Evolutionary conservation across 176 grass and related monocot genomes (phyloP), one percentile per base, ranked within the genome.

Genomic region (Aechmea fasciata): DNA sequence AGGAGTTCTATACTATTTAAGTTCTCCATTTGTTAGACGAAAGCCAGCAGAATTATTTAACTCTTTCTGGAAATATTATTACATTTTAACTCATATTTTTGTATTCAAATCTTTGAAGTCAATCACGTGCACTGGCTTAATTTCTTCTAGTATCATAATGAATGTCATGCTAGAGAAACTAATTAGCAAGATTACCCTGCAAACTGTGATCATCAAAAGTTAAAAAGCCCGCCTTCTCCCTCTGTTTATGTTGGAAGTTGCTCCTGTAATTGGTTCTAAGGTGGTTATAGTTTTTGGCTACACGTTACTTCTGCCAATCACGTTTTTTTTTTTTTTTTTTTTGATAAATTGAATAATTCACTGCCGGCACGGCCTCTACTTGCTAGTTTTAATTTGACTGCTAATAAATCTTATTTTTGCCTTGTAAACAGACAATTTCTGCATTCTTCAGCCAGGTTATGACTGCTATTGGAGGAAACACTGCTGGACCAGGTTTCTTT

Each of bases 381-480:
- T 15, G 55, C 55, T n/a, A 18, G 9, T 61, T 19, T 6, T 19
- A 41, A 61, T 61, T 2, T 61, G 55, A 61, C 17, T 22, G 17
- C 55, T 61, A 61, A 61, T 22, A 2, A n/a, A 61, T 61, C 55
- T 61, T 61, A 19, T 22, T 75, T 41, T 73, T 13, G 25, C 11
- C 51, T 24, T 77, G 3, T 66, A 25, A 77, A 50, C 75, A 77
- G 75, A 77, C 75, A 17, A 77, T 77, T 69, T 65, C 75, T 62
- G 69, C 66, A 11, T 77, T 77, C 61, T 77, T 77, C 48, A 77
- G 75, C 66, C 52, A 77, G 1, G 26, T 77, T 13, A 77, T 77
- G 75, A 59, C 66, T 69, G 75, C 66, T 51, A 77, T 77, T 61
- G 75, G 75, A 69, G 75, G 75, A 77, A 77, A 69, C 22, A 28